Base-by-base conservation (phyloP, 2,329 filamentous ascomycete species). In the Podosphaera fusca region DNA sequence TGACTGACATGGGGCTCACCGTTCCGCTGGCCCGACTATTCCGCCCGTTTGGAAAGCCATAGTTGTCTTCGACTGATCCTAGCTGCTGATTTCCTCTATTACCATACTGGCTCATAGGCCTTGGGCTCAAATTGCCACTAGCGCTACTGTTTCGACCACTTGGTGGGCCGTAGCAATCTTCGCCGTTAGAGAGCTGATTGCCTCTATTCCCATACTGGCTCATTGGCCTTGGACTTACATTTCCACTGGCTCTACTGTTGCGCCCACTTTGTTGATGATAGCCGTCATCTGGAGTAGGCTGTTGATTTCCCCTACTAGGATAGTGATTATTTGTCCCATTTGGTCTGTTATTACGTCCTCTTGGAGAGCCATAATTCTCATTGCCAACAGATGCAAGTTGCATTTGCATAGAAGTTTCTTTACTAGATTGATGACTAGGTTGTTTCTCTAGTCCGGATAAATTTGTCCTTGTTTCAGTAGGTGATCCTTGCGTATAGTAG, bases 301-400 rank as follows among this genome's bases (percentile, higher is more conserved):
- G 21, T 21, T 21, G 21, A 21, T 21, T 21, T 21, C 21, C 21
- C 21, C 21, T 21, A 21, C 21, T 21, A 21, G 21, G 21, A 21
- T 21, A 21, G 21, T 21, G 21, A 21, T 21, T 21, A 21, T 21
- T 21, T 21, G 21, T 21, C 21, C 21, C 21, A 21, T 21, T 21
- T 21, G 21, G 21, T 21, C 21, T 21, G 21, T 21, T 21, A 21
- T 21, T 21, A 21, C 21, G 21, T 49, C 64, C 57, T 58, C 76
- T 71, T 63, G 73, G 70, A 50, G 78, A 81, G 31, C 77, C 78
- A 62, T 83, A 82, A 33, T 71, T 70, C 57, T 81, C 78, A 58
- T 78, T 74, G 6, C 72, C 72, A 10, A 64, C 68, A 30, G 68
- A 68, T n/a, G 74, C 80, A 36, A 87, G 73, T 68, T 87, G 83